phyloP scores from a whole-genome alignment of 306 rosid genomes.

The Rosa multiflora region DNA sequence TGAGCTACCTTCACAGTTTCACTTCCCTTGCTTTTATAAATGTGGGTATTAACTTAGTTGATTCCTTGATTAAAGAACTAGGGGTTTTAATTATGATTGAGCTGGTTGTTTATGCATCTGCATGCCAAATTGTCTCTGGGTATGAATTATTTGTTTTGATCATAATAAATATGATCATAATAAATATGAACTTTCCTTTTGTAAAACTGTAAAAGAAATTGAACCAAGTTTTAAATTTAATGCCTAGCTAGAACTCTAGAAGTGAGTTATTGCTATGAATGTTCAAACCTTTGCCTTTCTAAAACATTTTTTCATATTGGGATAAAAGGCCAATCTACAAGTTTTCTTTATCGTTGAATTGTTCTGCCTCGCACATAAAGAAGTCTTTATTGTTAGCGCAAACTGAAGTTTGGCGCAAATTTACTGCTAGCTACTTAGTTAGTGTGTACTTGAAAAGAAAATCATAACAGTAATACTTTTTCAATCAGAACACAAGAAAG shows the following conservation, averaged over 20 bases:
- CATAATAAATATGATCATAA: not conserved
- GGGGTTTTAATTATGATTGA: not conserved
- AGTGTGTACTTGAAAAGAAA: not conserved
- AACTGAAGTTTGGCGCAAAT: not conserved
- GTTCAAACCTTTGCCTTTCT: not conserved
- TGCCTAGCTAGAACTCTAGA: too few relatives aligned
- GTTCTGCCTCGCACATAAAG: not conserved
- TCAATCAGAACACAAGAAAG: slow-evolving; percentile 31
- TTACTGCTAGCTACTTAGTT: not conserved
- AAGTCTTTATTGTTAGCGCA: not conserved
- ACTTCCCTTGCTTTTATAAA: not conserved
- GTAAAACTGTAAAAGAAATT: not conserved
- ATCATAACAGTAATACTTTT: not conserved
- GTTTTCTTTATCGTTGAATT: not conserved
- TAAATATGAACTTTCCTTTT: not conserved
- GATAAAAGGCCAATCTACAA: not conserved
- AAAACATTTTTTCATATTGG: not conserved
- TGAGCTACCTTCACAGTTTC: not conserved
- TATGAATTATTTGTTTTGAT: not conserved
- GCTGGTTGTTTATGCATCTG: not conserved
- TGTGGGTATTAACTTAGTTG: not conserved
- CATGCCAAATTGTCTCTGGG: not conserved
- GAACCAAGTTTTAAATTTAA: not conserved
- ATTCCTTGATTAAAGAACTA: not conserved
- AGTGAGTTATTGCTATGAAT: not conserved